Base-by-base conservation (phyloP, 768 basidiomycete species). In the Lenzites betulinus region DNA sequence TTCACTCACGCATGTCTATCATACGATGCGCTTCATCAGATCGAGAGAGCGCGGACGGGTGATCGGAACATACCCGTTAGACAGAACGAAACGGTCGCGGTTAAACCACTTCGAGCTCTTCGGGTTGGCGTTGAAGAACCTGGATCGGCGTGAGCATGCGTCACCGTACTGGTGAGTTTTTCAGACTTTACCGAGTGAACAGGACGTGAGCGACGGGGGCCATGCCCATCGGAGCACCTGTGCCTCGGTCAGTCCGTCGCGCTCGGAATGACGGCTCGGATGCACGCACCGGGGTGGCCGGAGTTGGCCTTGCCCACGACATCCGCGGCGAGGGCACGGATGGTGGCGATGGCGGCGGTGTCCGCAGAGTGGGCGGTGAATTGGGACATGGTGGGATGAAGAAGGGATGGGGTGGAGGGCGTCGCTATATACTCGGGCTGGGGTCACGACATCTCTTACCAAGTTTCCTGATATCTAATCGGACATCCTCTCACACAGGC, bases 81-180 rank as follows among this genome's bases (percentile, higher is more conserved):
- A 97, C 66, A 97, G 87, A 61, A 98, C 95, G 69, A 96, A 98
- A 76, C 95, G 89, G 80, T 97, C 95, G 62, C 95, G 89, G 78
- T 95, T 96, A 78, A 89, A 90, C 95, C 93, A 96, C 75, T 92
- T 88, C 42, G 94, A 86, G 79, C 82, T 89, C 74, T 87, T 87
- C 51, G 94, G 91, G 78, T 94, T 95, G 69, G 88, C 87, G 65
- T 90, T 90, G 78, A 97, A 74, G 82, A 94, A 92, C 20, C 91
- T 92, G 52, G 7, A n/a, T 48, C 53, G 56, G 64, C 61, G 26
- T 50, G 25, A 50, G 26, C 18, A 2, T 15, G 25, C 62, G 65
- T 68, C 41, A 73, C 66, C 26, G 15, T 18, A 49, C 13, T 8
- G 30, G 16, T 2, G n/a, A 51, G n/a, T 33, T 11, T 33, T 4